phyloP scores from a whole-genome alignment of 169 alveolate species.

The Perkinsus marinus region DNA sequence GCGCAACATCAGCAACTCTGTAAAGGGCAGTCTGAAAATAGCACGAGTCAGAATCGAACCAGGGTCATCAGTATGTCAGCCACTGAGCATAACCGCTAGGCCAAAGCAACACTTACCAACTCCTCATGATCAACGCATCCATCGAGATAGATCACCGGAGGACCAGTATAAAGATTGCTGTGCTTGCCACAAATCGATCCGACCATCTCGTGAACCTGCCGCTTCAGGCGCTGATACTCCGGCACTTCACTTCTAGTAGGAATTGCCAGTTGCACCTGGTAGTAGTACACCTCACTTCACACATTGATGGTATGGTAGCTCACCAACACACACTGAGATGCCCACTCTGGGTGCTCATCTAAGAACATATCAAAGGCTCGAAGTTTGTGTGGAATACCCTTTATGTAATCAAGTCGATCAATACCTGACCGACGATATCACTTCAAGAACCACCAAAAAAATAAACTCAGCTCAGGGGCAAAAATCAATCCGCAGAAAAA shows the following conservation, averaged over 20 bases:
- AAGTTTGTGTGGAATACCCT: constrained; percentile 41
- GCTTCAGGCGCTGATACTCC: constrained; percentile 9
- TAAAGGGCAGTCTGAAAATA: constrained; percentile 8
- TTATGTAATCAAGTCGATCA: constrained; percentile 37
- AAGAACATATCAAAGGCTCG: constrained; percentile 28
- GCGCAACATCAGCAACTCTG: constrained; percentile 17
- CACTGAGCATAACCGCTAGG: background rate
- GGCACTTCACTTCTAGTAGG: constrained; percentile 25
- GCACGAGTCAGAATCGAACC: background rate
- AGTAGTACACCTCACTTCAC: too few relatives aligned
- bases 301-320: background rate
- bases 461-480: too few relatives aligned
- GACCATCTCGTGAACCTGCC: constrained; percentile 18
- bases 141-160: constrained; percentile 23
- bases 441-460: too few relatives aligned
- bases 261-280: constrained; percentile 28
- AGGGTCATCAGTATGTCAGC: background rate
- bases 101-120: background rate
- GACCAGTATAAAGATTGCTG: constrained; percentile 11
- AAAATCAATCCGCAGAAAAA: too few relatives aligned
- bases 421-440: constrained; percentile 6
- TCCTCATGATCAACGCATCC: constrained; percentile 6
- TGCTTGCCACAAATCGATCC: constrained; percentile 16
- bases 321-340: background rate
- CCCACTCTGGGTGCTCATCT: constrained; percentile 22